Base-by-base conservation (phyloP, 768 basidiomycete species). In the Russula earlei region DNA sequence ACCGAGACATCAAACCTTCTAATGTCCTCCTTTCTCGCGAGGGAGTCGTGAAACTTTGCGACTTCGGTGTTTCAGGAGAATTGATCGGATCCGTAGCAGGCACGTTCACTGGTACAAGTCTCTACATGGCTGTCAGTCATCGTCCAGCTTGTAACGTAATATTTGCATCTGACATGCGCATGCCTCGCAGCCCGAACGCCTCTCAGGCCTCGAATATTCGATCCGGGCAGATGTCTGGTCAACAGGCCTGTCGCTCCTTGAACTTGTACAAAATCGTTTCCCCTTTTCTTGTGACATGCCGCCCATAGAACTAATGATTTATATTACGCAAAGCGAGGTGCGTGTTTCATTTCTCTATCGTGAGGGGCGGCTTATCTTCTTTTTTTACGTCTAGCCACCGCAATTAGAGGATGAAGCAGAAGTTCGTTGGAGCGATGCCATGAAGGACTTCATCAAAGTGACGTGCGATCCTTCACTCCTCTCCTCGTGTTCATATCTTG, bases 151-250 rank as follows among this genome's bases (percentile, higher is more conserved):
- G 41, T 54, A 46, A 58, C 61, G 51, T 36, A 46, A 56, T 56
- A 47, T 38, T 33, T 42, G 22, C 27, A 5, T 45, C 62, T 62
- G 25, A 61, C 55, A 54, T 50, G 56, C 53, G 37, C 38, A 19
- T 60, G 49, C 60, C 51, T 59, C 60, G 50, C 61, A 92, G 89
- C 95, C 95, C 47, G 95, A 97, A 71, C 85, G 95, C 59, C 94
- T 98, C 58, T 85, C 83, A 63, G 95, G 95, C 5, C 80, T 85
- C 53, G 83, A 87, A 62, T 99, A 96, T 68, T 90, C 90, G 31
- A 95, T 96, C 65, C 84, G 91, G 55, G 91, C 94, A 36, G 94
- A 99, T 68, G 94, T 99, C 22, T 99, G 96, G 96, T 97, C 94
- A 0, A 87, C 92, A 14, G 96, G 95, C 22, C 86, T 99, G 43